Percentiles rank a stretch among this genome's conserved stretches.
Evolutionary conservation across 2,329 filamentous ascomycete genomes (phyloP).

Genomic region (Pestalotiopsis sp.): DNA sequence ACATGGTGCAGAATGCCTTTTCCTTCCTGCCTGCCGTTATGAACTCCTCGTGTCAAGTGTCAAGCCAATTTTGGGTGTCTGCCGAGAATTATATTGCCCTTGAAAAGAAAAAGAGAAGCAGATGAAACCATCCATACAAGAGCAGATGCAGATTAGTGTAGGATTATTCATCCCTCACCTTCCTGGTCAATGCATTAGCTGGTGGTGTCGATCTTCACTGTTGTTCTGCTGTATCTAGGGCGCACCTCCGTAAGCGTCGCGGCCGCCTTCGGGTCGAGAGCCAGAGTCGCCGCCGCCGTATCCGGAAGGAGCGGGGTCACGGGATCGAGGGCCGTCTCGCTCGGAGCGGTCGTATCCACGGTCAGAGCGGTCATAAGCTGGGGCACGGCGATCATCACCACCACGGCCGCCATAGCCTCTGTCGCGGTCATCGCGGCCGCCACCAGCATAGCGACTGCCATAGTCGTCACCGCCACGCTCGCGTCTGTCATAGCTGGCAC

Average conservation of each 20-base stretch:
- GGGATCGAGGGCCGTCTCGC: slow-evolving; percentile 37
- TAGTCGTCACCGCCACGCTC: slow-evolving; percentile 35
- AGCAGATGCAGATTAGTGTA: background rate
- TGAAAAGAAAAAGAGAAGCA: slow-evolving; percentile 25
- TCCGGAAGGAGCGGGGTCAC: slow-evolving; percentile 41
- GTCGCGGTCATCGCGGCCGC: slow-evolving; percentile 10
- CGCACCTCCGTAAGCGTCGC: slow-evolving; percentile 45
- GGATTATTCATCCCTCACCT: slow-evolving; percentile 19
- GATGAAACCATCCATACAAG: slow-evolving; percentile 21
- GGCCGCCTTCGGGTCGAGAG: slow-evolving; percentile 40
- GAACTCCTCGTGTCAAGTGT: slow-evolving; percentile 29
- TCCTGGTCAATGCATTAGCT: slow-evolving; percentile 28
- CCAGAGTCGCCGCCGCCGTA: slow-evolving; percentile 45
- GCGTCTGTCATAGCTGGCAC: slow-evolving; percentile 37
- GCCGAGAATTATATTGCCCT: slow-evolving; percentile 30
- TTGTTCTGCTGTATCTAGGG: slow-evolving; percentile 25
- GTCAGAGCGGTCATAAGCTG: slow-evolving; percentile 50
- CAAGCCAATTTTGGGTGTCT: slow-evolving; percentile 31
- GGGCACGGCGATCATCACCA: slow-evolving; percentile 25
- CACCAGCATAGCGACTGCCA: slow-evolving; percentile 30
- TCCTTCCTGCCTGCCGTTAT: slow-evolving; percentile 36
- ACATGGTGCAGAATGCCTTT: slow-evolving; percentile 33
- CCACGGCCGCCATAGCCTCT: slow-evolving; percentile 19
- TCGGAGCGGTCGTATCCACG: slow-evolving; percentile 54
- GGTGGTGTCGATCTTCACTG: slow-evolving; percentile 19